Conservation (phyloP, 495 filamentous ascomycete genomes). For the Annulohypoxylon nitens region DNA sequence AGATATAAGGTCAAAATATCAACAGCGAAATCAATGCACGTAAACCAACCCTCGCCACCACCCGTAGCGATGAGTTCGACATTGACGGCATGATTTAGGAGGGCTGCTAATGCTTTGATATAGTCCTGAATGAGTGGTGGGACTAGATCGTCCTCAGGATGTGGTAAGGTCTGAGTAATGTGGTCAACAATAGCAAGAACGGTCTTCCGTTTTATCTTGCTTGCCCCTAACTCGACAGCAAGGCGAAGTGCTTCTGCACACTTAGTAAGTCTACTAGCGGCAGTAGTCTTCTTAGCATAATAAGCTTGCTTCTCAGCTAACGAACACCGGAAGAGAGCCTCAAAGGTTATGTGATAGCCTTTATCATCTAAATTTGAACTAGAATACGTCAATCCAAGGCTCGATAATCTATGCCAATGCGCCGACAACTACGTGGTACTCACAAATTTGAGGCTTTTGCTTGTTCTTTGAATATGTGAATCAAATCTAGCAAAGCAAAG, state of each 20-base stretch:
- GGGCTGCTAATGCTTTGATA: slow-evolving; percentile 75
- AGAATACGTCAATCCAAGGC: slow-evolving; percentile 38
- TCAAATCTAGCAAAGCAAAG: slow-evolving; percentile 57
- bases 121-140: slow-evolving; percentile 83
- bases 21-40: slow-evolving; percentile 75
- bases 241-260: slow-evolving; percentile 80
- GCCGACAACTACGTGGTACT: slow-evolving; percentile 28
- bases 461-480: slow-evolving; percentile 72
- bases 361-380: slow-evolving; percentile 70
- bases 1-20: slow-evolving; percentile 62
- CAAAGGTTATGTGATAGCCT: slow-evolving; percentile 82
- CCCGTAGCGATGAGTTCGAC: slow-evolving; percentile 75
- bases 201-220: slow-evolving; percentile 78
- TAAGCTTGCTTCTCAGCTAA: slow-evolving; percentile 75
- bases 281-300: slow-evolving; percentile 65
- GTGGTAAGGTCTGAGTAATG: slow-evolving; percentile 79
- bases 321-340: slow-evolving; percentile 79
- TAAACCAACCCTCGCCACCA: slow-evolving; percentile 73
- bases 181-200: slow-evolving; percentile 83
- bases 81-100: slow-evolving; percentile 80
- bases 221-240: slow-evolving; percentile 74
- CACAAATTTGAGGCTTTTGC: slow-evolving; percentile 70
- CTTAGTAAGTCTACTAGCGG: slow-evolving; percentile 71
- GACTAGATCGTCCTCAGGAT: slow-evolving; percentile 71
- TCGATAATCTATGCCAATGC: not conserved